Conservation (phyloP, 2,329 filamentous ascomycete genomes). For the Hawksworthiomyces lignivorus region DNA sequence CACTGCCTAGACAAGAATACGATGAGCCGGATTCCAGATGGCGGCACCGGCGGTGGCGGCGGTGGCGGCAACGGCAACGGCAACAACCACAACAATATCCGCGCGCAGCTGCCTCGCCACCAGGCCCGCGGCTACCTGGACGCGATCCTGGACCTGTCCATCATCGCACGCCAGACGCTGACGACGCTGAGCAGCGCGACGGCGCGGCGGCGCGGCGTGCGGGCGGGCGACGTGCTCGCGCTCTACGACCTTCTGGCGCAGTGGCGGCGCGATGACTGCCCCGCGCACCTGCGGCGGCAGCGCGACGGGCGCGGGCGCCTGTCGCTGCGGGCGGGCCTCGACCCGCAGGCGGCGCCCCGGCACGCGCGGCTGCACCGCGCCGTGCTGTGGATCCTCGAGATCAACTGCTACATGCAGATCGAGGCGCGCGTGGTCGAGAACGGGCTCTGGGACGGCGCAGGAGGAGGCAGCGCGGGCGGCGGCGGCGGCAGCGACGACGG, state of each 20-base stretch:
- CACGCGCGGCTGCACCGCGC: slow-evolving; percentile 13
- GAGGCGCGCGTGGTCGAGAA: slow-evolving; percentile 13
- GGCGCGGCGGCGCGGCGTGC: slow-evolving; percentile 10
- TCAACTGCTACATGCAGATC: slow-evolving; percentile 17
- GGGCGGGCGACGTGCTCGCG: slow-evolving; percentile 2
- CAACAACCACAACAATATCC: neutral
- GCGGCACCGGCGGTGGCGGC: neutral
- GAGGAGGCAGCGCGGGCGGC: no score
- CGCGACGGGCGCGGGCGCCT: neutral
- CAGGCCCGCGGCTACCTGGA: slow-evolving; percentile 16
- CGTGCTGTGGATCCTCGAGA: slow-evolving; percentile 14
- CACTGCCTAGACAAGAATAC: slow-evolving; percentile 16
- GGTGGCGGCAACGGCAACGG: slow-evolving; percentile 1
- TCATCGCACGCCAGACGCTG: slow-evolving; percentile 13
- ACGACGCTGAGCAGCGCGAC: slow-evolving; percentile 8
- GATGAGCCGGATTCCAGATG: slow-evolving; percentile 14
- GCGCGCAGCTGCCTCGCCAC: neutral
- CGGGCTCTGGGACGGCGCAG: no score
- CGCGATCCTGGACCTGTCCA: slow-evolving; percentile 15
- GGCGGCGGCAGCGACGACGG: neutral
- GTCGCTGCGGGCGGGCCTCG: neutral
- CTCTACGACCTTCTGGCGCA: slow-evolving; percentile 6
- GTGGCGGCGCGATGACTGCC: slow-evolving; percentile 8
- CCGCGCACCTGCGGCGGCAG: slow-evolving; percentile 6
- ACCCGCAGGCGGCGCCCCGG: neutral